A percentile compares a stretch with the other conserved stretches of the same genome.
Evolutionary conservation across 306 rosid species (phyloP).

Genomic region (Herpetospermum pedunculosum): DNA sequence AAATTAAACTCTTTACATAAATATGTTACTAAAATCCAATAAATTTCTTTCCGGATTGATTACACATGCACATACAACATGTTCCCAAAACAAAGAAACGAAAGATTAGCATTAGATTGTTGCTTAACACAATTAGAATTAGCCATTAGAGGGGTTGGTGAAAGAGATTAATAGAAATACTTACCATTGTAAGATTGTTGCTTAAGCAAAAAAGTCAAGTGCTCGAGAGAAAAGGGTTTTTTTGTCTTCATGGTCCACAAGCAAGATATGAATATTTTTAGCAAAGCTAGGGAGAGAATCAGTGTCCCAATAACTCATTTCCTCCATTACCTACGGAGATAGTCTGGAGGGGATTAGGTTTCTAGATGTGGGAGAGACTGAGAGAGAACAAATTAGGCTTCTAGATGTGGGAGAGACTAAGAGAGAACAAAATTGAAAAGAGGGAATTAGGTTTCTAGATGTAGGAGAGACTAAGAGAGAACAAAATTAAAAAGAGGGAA

Average conservation of each 20-base stretch:
- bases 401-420: too few species aligned
- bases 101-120: too few species aligned
- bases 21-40: neutral
- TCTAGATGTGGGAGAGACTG: neutral
- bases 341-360: neutral
- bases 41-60: neutral
- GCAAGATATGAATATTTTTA: conserved; percentile 20
- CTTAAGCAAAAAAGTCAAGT: conserved; percentile 21
- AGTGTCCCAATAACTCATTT: neutral
- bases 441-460: too few species aligned
- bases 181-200: conserved; percentile 33
- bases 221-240: conserved; percentile 4
- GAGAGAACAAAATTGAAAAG: too few species aligned
- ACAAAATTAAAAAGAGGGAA: too few species aligned
- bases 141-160: too few species aligned
- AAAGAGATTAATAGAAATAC: neutral
- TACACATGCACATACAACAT: neutral
- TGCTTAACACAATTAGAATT: neutral
- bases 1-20: too few species aligned
- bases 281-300: conserved; percentile 24
- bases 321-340: conserved; percentile 1
- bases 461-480: too few species aligned
- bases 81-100: neutral
- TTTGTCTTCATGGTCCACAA: conserved; percentile 33
- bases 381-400: neutral